Conservation (phyloP, 2,329 filamentous ascomycete genomes). For the Fusarium euwallaceae region DNA sequence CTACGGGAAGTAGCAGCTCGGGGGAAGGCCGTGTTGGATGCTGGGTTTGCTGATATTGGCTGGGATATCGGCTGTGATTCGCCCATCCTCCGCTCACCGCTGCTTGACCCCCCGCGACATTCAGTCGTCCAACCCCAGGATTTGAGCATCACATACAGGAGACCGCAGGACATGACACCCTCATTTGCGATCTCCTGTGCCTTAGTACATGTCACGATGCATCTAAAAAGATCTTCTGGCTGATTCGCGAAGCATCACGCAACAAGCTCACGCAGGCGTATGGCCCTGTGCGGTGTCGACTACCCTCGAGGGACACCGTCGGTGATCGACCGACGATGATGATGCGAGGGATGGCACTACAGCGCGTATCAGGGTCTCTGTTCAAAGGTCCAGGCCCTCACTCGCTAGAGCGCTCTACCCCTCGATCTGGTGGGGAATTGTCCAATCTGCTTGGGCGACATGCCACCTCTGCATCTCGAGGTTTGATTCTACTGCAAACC, state of each 20-base stretch:
- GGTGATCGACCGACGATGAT: conserved; percentile 24
- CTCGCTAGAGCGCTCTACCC: conserved; percentile 31
- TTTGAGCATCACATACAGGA: conserved; percentile 39
- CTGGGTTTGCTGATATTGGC: conserved; percentile 24
- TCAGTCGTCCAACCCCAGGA: conserved; percentile 23
- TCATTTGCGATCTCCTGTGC: conserved; percentile 9
- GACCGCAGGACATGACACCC: conserved; percentile 11
- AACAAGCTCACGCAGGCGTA: conserved; percentile 7
- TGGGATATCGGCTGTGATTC: conserved; percentile 19
- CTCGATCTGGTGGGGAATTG: conserved; percentile 48
- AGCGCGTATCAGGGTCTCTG: conserved; percentile 23
- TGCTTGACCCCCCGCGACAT: conserved; percentile 36
- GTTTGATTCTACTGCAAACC: conserved; percentile 18
- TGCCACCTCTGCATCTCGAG: conserved; percentile 43
- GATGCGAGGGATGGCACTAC: conserved; percentile 4
- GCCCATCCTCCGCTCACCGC: conserved; percentile 43
- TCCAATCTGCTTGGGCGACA: conserved; percentile 43
- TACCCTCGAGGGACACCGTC: conserved; percentile 15
- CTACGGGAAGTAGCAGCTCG: conserved; percentile 36
- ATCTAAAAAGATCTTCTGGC: conserved; percentile 12
- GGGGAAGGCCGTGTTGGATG: conserved; percentile 37
- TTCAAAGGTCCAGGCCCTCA: conserved; percentile 8
- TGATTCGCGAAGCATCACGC: conserved; percentile 19
- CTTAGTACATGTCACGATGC: conserved; percentile 30
- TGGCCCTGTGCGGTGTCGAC: conserved; percentile 5